Base-by-base conservation (phyloP, 1,284 basidiomycete genomes). In the Volvariella surrecta region DNA sequence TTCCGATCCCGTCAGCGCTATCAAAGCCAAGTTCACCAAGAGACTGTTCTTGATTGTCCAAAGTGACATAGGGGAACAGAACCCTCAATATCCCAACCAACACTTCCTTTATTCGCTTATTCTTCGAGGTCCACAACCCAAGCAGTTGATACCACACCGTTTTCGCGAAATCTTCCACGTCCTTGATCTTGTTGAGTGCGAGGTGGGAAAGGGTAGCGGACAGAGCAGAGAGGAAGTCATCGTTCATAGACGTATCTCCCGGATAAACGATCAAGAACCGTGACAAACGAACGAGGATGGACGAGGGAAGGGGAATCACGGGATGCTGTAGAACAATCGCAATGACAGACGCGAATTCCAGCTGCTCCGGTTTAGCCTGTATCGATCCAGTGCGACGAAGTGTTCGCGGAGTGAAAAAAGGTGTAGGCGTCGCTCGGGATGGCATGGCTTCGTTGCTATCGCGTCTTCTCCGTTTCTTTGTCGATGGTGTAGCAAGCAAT, bases 41-140 rank as follows among this genome's bases (percentile, higher is more conserved):
- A 20, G 52, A 50, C 7, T 46, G 45, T 17, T 53, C 56, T n/a
- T 52, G 49, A 16, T 61, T 58, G 7, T 58, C 53, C 6, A 28
- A 11, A 15, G 74, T 73, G 28, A 89, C 62, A 58, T 80, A 89
- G 0, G 88, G 88, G 32, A 93, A 72, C 6, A 95, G 66, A 7
- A 70, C 68, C 8, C 75, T 73, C 19, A 95, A 60, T 6, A 88
- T 68, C 11, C 82, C 71, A 10, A 92, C 64, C 13, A 92, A 65
- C 4, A 71, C 68, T 51, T 82, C 77, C 52, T 89, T 87, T 52
- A 81, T 67, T 15, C 67, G 59, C 46, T 73, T 79, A 56, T 80
- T 82, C 62, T 87, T 88, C 4, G 80, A 80, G 1, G 71, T 67
- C 89, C 90, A 95, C 18, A 93, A 61, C 1, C 60, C 62, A 1